A percentile compares a stretch with the other conserved stretches of the same genome.
Evolutionary conservation across 2,329 filamentous ascomycete genomes (phyloP).

Genomic region (Teratosphaeria destructans): DNA sequence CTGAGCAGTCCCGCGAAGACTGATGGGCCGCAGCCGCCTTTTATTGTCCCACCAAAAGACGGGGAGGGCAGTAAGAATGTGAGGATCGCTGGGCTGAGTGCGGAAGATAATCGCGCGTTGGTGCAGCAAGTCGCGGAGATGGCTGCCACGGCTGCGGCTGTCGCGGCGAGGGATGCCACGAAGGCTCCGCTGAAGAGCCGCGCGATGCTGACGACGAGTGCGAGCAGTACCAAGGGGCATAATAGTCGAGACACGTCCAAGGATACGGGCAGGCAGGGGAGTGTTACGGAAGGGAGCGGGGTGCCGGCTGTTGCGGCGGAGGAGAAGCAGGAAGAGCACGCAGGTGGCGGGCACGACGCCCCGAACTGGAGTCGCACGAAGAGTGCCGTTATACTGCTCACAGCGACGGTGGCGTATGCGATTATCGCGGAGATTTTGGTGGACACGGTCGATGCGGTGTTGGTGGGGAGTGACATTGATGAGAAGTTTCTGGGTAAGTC

Average conservation of each 20-base stretch:
- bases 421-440: constrained; percentile 94
- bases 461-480: constrained; percentile 68
- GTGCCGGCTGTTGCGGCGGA: constrained; percentile 28
- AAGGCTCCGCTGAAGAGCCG: constrained; percentile 43
- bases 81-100: constrained; percentile 57
- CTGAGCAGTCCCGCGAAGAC: constrained; percentile 11
- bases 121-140: constrained; percentile 86
- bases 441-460: constrained; percentile 91
- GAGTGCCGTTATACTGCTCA: constrained; percentile 79
- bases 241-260: neutral
- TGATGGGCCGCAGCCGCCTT: constrained; percentile 25
- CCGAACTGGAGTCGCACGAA: constrained; percentile 94
- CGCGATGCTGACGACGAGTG: constrained; percentile 24
- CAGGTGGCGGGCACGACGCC: constrained; percentile 75
- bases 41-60: constrained; percentile 64
- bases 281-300: neutral
- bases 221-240: neutral
- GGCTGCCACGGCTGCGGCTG: constrained; percentile 78
- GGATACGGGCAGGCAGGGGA: neutral
- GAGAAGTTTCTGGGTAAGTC: constrained; percentile 77
- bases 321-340: constrained; percentile 10
- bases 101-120: constrained; percentile 70
- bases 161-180: constrained; percentile 69
- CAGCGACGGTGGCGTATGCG: constrained; percentile 86
- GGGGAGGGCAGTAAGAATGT: constrained; percentile 36